phyloP scores from a whole-genome alignment of 2,329 filamentous ascomycete species.

The Aspergillus versicolor region DNA sequence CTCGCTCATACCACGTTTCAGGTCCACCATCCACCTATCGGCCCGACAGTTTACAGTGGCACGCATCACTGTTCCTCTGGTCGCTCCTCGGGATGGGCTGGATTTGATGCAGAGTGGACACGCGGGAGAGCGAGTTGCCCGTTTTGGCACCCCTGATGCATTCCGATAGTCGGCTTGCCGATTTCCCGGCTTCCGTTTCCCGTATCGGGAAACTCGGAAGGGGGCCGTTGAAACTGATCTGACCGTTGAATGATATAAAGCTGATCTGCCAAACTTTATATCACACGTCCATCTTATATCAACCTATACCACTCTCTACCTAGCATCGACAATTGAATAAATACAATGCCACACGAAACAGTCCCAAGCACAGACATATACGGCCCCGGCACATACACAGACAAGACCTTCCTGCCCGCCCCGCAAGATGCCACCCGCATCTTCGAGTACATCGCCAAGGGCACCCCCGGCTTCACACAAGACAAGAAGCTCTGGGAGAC shows the following conservation, averaged over 20 bases:
- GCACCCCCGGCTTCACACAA: slow-evolving; percentile 43
- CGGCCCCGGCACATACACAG: slow-evolving; percentile 44
- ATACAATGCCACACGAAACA: slow-evolving; percentile 11
- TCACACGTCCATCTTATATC: too few relatives aligned
- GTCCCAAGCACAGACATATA: slow-evolving; percentile 29
- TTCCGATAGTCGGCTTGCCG: neutral
- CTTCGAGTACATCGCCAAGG: slow-evolving; percentile 37
- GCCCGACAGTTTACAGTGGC: neutral
- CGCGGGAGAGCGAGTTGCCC: neutral
- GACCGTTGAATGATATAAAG: neutral
- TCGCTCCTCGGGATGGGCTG: neutral
- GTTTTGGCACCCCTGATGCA: neutral
- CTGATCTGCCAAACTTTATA: neutral
- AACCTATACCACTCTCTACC: too few relatives aligned
- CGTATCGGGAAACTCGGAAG: neutral
- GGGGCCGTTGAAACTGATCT: neutral
- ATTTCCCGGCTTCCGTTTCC: neutral
- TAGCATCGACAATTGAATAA: too few relatives aligned
- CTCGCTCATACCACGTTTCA: neutral
- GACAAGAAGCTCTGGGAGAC: slow-evolving; percentile 25
- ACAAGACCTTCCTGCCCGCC: slow-evolving; percentile 38
- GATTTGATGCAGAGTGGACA: neutral
- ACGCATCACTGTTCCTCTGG: neutral
- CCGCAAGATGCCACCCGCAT: slow-evolving; percentile 38
- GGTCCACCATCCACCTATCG: neutral